Evolutionary conservation across 768 basidiomycete species (phyloP), one percentile per base, ranked within the genome.

Genomic region (Auricularia heimuer): DNA sequence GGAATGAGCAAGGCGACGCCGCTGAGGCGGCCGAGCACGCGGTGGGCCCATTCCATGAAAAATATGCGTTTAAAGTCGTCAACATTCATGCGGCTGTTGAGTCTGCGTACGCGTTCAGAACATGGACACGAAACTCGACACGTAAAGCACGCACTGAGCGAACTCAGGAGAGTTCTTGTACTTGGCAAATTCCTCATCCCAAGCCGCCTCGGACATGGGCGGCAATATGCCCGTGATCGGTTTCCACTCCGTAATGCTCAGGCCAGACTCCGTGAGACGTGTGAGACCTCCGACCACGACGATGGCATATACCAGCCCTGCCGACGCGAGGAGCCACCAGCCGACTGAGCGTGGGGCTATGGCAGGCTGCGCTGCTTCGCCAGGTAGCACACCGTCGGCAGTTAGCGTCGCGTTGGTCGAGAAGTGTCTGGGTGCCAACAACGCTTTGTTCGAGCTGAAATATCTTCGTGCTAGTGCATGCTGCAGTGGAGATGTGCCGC

Each of bases 11-110:
- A 98, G 51, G 84, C 83, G 62, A 90, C 67, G 47, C 90, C 92
- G 68, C 93, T 86, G 68, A 94, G 73, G 65, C 97, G 92, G 8
- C 97, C 97, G 62, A 98, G 85, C 63, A 96, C 77, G 54, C 97
- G 90, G 76, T 99, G 97, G 4, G 85, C 84, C 93, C 94, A 99
- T 82, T 99, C 97, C 96, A 94, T 95, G 77, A 89, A 90, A 76
- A 94, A 99, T 66, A 99, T 98, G 67, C 83, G 83, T 75, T 99
- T 98, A 80, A 99, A 99, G 71, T 98, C 90, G 35, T 86, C 81
- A 64, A 98, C 76, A 36, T 87, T 85, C 64, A 97, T 94, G 10
- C 87, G 85, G 66, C 92, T 88, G 74, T 99, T 99, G 67, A 94
- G 77, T 71, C 95, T 98, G 71, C 6, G 51, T 16, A 61, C 33